Base-by-base conservation (phyloP, 441 rosid species). In the Lepidium campestre region DNA sequence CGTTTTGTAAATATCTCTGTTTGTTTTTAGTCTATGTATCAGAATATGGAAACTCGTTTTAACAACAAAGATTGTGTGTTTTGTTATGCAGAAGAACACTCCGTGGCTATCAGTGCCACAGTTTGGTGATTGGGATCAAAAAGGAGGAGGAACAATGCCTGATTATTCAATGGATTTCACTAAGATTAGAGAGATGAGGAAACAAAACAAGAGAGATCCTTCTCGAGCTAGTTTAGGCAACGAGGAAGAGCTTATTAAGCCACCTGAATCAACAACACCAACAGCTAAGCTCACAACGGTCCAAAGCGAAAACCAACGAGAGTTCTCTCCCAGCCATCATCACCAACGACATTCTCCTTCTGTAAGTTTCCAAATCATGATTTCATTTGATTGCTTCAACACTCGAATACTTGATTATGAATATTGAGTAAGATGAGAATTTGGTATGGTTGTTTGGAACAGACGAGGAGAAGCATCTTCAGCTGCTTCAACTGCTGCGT, bases 101-200 rank as follows among this genome's bases (percentile, higher is more conserved):
- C 85, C 89, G 4, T 90, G 98, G 98, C 81, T 93, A 58, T 85
- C 97, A 32, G 97, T 93, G 59, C 98, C 98, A 15, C 95, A 90
- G 61, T 93, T 93, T 75, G 98, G 97, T 57, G 97, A 90, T 46
- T 93, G 98, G 96, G 97, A 93, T 42, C 93, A 86, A 76, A 93
- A 90, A 82, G 98, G 96, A 31, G 79, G 98, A 42, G 78, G 57
- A 65, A 45, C 58, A n/a, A 22, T 90, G 75, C 97, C 97, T 4
- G 98, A 90, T 71, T 90, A 93, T 80, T 93, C 97, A 0, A 42
- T 93, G 57, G 95, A 93, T 65, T 93, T 93, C 82, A 80, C 98
- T 1, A 93, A 93, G 76, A 87, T 93, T 62, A 83, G 98, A 74
- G 98, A 93, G 67, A 90, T 76, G 80, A 89, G 97, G 83, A 90